phyloP scores from a whole-genome alignment of 805 yeast genomes.

The Spathaspora passalidarum region DNA sequence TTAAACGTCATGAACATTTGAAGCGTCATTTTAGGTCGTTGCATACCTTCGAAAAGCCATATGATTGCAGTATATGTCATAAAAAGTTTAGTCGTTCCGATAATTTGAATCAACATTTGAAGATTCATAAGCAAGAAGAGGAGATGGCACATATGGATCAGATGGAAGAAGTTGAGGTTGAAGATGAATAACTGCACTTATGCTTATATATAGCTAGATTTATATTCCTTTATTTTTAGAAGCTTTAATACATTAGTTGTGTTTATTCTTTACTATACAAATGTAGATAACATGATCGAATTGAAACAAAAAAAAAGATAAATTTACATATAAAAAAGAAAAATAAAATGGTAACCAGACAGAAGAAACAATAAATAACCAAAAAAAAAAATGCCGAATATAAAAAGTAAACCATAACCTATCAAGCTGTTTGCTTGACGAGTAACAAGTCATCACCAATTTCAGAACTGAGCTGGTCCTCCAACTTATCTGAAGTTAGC shows the following conservation, averaged over 20 bases:
- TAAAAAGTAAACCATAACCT: background rate
- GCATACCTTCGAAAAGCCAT: conserved; percentile 73
- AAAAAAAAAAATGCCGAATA: background rate
- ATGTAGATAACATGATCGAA: background rate
- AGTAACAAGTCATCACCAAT: background rate
- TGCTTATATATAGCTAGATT: background rate
- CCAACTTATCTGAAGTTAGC: conserved; percentile 4
- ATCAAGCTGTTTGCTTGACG: background rate
- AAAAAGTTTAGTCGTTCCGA: conserved; percentile 67
- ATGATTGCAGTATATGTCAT: conserved; percentile 56
- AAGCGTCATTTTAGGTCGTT: conserved; percentile 71
- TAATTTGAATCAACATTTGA: conserved; percentile 64
- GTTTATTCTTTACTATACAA: background rate
- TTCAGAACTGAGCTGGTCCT: background rate
- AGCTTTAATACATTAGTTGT: background rate
- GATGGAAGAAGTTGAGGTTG: background rate
- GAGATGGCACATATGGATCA: conserved; percentile 9
- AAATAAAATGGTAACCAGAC: background rate
- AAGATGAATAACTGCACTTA: background rate
- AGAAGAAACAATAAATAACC: background rate
- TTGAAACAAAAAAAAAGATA: background rate
- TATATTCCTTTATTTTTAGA: background rate
- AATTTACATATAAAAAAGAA: background rate
- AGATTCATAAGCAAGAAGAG: conserved; percentile 45
- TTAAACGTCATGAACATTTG: conserved; percentile 74